A percentile compares a stretch with the other conserved stretches of the same genome.
phyloP scores from a whole-genome alignment of 805 yeast species.

The Maudiozyma barnettii region DNA sequence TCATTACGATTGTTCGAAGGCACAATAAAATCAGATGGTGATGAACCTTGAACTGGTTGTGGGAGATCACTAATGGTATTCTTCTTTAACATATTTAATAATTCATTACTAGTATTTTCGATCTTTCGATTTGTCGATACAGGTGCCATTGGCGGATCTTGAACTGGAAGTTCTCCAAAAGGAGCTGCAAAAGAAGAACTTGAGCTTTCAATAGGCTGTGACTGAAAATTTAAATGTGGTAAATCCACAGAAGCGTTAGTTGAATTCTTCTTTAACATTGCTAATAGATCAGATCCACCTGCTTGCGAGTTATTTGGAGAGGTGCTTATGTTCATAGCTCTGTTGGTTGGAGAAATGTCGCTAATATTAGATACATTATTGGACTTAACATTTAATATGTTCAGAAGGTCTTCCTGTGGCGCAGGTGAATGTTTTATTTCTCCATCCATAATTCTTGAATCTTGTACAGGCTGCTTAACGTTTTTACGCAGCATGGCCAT shows the following conservation, averaged over 20 bases:
- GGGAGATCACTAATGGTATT: slow-evolving; percentile 1
- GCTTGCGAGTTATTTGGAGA: not conserved
- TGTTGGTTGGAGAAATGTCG: not conserved
- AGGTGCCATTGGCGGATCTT: not conserved
- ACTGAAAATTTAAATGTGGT: not conserved
- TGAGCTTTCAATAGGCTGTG: not conserved
- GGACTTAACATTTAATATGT: not conserved
- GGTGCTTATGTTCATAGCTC: not conserved
- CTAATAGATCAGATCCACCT: not conserved
- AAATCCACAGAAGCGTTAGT: not conserved
- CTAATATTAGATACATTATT: not conserved
- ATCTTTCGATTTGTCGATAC: not conserved
- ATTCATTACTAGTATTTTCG: slow-evolving; percentile 3
- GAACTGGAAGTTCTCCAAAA: not conserved
- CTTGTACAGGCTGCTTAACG: not conserved
- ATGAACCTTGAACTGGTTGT: not conserved
- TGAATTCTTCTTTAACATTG: not conserved
- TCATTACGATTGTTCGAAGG: not conserved
- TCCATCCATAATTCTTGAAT: not conserved
- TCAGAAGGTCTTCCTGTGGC: not conserved
- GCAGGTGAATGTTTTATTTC: not conserved
- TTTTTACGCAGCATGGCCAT: slow-evolving; percentile 6
- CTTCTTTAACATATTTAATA: slow-evolving; percentile 9
- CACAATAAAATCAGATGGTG: not conserved
- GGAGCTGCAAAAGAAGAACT: not conserved